A percentile compares a stretch with the other conserved stretches of the same genome.
These are phyloP conservation scores for Phaeolepiota aurea DNA, from an alignment of 768 basidiomycete species.

Conservation along the genomic window DNA sequence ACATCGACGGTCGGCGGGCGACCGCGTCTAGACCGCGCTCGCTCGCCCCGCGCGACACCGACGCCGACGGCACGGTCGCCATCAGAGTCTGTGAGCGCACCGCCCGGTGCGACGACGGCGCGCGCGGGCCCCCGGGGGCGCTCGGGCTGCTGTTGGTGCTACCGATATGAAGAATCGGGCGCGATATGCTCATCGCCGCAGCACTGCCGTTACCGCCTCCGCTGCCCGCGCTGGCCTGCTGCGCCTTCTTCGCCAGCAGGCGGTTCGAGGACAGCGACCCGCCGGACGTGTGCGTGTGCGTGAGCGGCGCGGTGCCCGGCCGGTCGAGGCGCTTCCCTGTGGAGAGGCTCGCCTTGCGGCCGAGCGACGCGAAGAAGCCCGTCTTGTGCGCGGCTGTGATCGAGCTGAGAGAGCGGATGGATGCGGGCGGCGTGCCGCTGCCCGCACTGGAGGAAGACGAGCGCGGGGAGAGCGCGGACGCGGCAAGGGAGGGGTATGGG, in stretches of 20 bases:
- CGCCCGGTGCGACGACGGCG: constrained; percentile 52
- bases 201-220: no score
- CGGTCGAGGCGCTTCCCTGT: constrained; percentile 13
- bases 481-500: constrained; percentile 71
- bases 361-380: constrained; percentile 71
- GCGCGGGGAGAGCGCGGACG: constrained; percentile 18
- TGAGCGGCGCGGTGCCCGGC: constrained; percentile 10
- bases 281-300: constrained; percentile 3
- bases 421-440: constrained; percentile 34
- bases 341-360: constrained; percentile 54
- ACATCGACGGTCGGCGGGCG: constrained; percentile 30
- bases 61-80: constrained; percentile 21
- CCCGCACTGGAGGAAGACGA: constrained; percentile 23
- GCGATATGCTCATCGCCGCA: constrained; percentile 13
- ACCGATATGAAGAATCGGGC: constrained; percentile 21
- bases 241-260: constrained; percentile 5
- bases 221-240: no score
- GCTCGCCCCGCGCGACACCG: constrained; percentile 12
- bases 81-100: constrained; percentile 65
- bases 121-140: constrained; percentile 70
- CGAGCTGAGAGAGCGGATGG: constrained; percentile 40
- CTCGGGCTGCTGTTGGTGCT: constrained; percentile 27
- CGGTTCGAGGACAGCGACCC: constrained; percentile 3
- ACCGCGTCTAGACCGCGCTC: constrained; percentile 15
- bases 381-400: constrained; percentile 33